phyloP scores from a whole-genome alignment of 495 filamentous ascomycete genomes.

The Daldinia loculata region DNA sequence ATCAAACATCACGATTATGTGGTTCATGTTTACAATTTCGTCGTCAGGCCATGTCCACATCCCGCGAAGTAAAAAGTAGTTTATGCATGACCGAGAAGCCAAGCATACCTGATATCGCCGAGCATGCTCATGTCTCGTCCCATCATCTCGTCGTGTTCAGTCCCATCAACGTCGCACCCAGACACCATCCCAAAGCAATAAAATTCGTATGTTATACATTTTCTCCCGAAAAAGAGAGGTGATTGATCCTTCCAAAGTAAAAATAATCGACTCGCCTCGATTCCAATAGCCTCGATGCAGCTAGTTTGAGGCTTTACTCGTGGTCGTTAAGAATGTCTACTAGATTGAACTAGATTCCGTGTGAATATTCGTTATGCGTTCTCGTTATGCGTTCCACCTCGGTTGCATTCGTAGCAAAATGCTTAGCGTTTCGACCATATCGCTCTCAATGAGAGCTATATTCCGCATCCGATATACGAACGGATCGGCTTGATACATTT shows the following conservation, averaged over 20 bases:
- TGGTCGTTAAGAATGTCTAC: not conserved
- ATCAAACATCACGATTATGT: not conserved
- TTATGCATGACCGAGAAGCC: conserved; percentile 15
- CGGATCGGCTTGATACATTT: not conserved
- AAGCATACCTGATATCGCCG: conserved; percentile 12
- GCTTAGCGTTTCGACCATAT: not conserved
- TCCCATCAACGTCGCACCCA: conserved; percentile 14
- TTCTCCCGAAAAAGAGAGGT: conserved; percentile 33
- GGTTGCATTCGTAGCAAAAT: not conserved
- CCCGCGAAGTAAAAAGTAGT: conserved; percentile 10
- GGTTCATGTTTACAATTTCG: conserved; percentile 27
- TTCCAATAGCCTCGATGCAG: not conserved
- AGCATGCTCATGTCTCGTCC: conserved; percentile 35
- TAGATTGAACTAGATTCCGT: not conserved
- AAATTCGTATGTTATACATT: conserved; percentile 36
- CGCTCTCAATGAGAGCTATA: not conserved
- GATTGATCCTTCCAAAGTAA: conserved; percentile 25
- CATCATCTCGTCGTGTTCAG: conserved; percentile 33
- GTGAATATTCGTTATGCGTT: too few relatives aligned
- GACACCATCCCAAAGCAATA: conserved; percentile 26
- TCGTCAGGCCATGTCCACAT: conserved; percentile 2
- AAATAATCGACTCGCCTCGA: conserved; percentile 8
- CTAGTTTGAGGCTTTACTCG: not conserved
- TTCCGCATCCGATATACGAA: not conserved
- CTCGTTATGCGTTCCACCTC: not conserved